Conservation (phyloP, 257 asterid species). For the Verbascum thapsus region DNA sequence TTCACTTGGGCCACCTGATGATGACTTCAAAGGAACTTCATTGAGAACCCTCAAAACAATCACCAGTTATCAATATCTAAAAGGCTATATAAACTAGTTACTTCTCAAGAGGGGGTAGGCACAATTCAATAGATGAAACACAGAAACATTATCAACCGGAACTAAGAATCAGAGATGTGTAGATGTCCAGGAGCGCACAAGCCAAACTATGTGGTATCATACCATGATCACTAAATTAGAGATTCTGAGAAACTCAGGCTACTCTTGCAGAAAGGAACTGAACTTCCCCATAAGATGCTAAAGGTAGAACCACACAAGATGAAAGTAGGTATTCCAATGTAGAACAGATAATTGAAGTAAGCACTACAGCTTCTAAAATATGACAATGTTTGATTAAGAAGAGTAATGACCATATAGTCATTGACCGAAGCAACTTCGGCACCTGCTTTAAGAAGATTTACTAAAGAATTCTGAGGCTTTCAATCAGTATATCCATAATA, state of each 20-base stretch:
- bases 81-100: too few relatives aligned
- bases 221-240: neutral
- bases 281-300: neutral
- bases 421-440: neutral
- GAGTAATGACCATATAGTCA: neutral
- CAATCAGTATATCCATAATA: neutral
- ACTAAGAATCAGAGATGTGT: neutral
- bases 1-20: neutral
- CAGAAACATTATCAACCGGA: neutral
- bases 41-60: neutral
- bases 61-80: neutral
- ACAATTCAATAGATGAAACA: neutral
- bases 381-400: too few relatives aligned
- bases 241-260: neutral
- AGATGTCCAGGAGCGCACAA: conserved; percentile 9
- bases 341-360: too few relatives aligned
- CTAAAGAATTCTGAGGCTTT: neutral
- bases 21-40: neutral
- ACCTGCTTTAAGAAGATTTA: neutral
- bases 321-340: neutral
- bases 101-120: neutral
- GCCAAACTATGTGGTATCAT: neutral
- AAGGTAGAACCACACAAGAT: neutral
- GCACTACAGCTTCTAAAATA: too few relatives aligned
- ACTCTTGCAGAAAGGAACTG: neutral